Evolutionary conservation across 164 flowering plant species (phyloP).

Genomic region (Macadamia tetraphylla): DNA sequence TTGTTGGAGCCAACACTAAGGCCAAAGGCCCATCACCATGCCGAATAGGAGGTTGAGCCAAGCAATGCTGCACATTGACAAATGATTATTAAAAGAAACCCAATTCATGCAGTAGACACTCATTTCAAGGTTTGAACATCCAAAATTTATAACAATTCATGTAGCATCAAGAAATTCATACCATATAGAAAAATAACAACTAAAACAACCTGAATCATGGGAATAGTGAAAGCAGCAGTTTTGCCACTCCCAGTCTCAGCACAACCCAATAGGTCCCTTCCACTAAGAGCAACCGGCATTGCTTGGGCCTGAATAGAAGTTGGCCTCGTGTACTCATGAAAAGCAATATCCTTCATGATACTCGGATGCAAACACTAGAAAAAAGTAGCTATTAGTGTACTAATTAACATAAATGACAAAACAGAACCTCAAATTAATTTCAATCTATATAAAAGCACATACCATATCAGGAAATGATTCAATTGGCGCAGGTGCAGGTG

Average conservation of each 20-base stretch:
- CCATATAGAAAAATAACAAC: background rate
- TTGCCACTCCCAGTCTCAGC: constrained; percentile 76
- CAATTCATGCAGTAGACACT: background rate
- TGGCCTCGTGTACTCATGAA: constrained; percentile 54
- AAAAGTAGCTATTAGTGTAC: background rate
- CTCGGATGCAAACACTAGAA: constrained; percentile 43
- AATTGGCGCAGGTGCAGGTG: constrained; percentile 47
- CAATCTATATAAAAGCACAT: background rate
- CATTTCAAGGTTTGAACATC: no score
- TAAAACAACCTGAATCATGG: constrained; percentile 54
- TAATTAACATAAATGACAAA: background rate
- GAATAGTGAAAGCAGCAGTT: constrained; percentile 65
- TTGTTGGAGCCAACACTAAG: constrained; percentile 61
- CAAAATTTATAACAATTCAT: no score
- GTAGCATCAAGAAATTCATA: no score
- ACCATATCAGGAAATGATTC: constrained; percentile 66
- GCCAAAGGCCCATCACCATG: constrained; percentile 65
- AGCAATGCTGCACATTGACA: constrained; percentile 40
- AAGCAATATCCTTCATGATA: constrained; percentile 53
- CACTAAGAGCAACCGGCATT: constrained; percentile 60
- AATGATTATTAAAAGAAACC: background rate
- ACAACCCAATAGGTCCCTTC: constrained; percentile 58
- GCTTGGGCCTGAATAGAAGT: constrained; percentile 65
- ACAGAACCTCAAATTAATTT: background rate
- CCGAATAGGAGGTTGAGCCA: constrained; percentile 44